Percentiles rank a stretch among this genome's conserved stretches.
These are phyloP conservation scores for Populus euphratica DNA, from an alignment of 345 rosid species.

Conservation along the genomic window DNA sequence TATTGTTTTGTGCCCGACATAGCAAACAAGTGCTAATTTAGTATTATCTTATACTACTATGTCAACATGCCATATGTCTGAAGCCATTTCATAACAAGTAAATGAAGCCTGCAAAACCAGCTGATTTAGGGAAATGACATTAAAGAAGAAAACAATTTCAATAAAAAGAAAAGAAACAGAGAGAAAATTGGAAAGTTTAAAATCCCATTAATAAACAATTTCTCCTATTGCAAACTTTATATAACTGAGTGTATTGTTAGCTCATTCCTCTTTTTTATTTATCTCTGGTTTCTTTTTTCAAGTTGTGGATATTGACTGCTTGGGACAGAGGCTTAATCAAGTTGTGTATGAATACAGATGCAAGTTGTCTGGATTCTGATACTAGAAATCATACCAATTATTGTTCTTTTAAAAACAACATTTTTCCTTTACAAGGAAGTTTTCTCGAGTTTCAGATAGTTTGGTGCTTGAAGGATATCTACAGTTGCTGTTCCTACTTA, in stretches of 20 bases:
- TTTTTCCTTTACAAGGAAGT: neutral
- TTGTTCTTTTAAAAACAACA: too few species aligned
- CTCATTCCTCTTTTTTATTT: neutral
- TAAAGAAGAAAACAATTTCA: neutral
- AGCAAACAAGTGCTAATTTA: too few species aligned
- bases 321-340: too few species aligned
- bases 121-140: neutral
- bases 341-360: too few species aligned
- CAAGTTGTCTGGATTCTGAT: too few species aligned
- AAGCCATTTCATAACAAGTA: neutral
- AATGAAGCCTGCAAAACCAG: neutral
- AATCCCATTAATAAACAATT: neutral
- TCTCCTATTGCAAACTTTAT: too few species aligned
- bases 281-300: too few species aligned
- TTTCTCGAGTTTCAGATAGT: neutral
- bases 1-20: too few species aligned
- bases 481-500: neutral
- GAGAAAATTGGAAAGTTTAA: too few species aligned
- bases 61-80: neutral
- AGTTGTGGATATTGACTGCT: too few species aligned
- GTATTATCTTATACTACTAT: neutral
- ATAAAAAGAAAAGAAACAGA: too few species aligned
- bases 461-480: neutral
- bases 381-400: neutral
- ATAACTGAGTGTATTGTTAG: neutral